Base-by-base conservation (phyloP, 176 grass and related monocot genomes). In the Carex kokanica region DNA sequence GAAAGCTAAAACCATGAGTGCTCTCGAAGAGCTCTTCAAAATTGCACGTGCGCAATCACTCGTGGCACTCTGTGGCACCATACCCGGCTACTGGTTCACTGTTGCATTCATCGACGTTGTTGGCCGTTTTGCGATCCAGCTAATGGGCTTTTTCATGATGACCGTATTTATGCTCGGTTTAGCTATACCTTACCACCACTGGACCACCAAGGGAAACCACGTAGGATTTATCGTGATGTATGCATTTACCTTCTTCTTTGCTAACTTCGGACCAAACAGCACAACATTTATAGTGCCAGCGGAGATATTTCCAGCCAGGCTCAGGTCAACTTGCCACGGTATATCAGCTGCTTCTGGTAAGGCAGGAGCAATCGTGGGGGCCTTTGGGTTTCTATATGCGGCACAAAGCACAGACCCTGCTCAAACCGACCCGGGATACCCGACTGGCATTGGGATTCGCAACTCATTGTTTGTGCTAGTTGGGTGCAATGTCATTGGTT, bases 181-280 rank as follows among this genome's bases (percentile, higher is more conserved):
- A 68, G 90, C 93, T 20, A 8, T 87, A 55, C 90, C 93, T 1
- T 94, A 92, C 73, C 5, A 56, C 15, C 78, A 92, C 60, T 90
- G 90, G 93, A 83, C 60, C 0, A 61, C 73, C 10, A 29, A 24
- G 1, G 73, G 79, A 0, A 2, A 86, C 60, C 79, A 87, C 9
- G 15, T 21, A 10, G 90, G 90, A n/a, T 92, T 92, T 78, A 61
- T 87, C 0, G 58, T 85, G 29, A 84, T 95, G 90, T 95, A 92
- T 38, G 82, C 78, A 0, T 56, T 89, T 74, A 92, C 79, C 32
- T 87, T 95, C 81, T 94, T 94, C 84, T 95, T 95, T 41, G 88
- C 93, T 3, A 94, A 94, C 75, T 94, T 91, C 6, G 89, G 92
- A 2, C 92, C 92, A 4, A 94, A 91, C 80, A 73, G 74, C 18